Conservation (phyloP, 2,329 filamentous ascomycete species). For the Aspergillus tubingensis region DNA sequence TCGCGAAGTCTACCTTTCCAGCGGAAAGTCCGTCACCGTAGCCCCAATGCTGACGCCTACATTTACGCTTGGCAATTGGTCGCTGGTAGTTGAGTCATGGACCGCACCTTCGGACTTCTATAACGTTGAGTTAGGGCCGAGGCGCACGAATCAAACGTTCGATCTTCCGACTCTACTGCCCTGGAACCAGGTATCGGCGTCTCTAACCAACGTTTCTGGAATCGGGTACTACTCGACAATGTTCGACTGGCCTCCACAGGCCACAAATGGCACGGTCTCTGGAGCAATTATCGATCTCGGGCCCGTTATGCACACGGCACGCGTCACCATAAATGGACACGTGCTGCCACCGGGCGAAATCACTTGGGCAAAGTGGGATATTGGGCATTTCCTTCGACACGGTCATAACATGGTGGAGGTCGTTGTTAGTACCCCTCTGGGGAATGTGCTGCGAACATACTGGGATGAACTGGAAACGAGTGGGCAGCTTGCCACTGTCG, state of each 20-base stretch:
- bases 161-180: slow-evolving; percentile 31
- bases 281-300: slow-evolving; percentile 22
- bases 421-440: neutral
- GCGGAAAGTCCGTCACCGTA: neutral
- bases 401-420: neutral
- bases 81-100: slow-evolving; percentile 44
- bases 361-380: neutral
- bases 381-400: neutral
- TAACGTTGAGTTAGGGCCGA: slow-evolving; percentile 22
- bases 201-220: slow-evolving; percentile 30
- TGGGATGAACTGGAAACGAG: neutral
- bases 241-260: slow-evolving; percentile 15
- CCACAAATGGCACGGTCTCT: neutral
- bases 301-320: slow-evolving; percentile 10
- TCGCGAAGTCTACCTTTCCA: neutral
- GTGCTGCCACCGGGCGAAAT: slow-evolving; percentile 17
- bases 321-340: slow-evolving; percentile 17
- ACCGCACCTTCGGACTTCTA: slow-evolving; percentile 37
- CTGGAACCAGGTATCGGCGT: slow-evolving; percentile 36
- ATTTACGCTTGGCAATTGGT: slow-evolving; percentile 36
- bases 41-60: neutral
- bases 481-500: neutral
- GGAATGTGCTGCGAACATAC: neutral
- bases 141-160: slow-evolving; percentile 34
- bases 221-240: slow-evolving; percentile 22